These are phyloP conservation scores for Flueggea neowawraea DNA, from an alignment of 441 rosid genomes.

Conservation along the genomic window DNA sequence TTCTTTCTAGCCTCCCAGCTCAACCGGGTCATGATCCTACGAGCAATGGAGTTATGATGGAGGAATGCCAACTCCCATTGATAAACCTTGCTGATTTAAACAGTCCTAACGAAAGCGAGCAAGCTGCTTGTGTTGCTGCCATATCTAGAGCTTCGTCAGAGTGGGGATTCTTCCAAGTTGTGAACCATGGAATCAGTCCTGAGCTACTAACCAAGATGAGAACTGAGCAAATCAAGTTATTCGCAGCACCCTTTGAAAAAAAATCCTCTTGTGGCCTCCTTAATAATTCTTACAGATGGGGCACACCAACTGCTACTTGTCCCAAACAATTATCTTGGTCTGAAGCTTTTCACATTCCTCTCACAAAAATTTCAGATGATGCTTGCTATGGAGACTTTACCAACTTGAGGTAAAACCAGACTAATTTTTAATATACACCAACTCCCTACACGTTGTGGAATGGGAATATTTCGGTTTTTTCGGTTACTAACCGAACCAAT, in stretches of 20 bases:
- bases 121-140: conserved; percentile 29
- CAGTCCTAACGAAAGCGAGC: conserved; percentile 19
- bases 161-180: conserved; percentile 76
- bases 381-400: conserved; percentile 43
- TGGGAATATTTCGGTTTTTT: too few species aligned
- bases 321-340: conserved; percentile 61
- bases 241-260: conserved; percentile 36
- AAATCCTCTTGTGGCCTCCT: conserved; percentile 38
- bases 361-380: conserved; percentile 38
- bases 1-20: conserved; percentile 13
- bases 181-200: conserved; percentile 52
- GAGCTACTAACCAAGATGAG: conserved; percentile 42
- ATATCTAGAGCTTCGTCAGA: conserved; percentile 49
- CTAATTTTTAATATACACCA: too few species aligned
- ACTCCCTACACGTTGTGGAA: too few species aligned
- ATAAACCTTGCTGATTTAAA: conserved; percentile 40
- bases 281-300: conserved; percentile 65
- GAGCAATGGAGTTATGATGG: conserved; percentile 5
- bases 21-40: neutral
- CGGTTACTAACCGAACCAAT: too few species aligned
- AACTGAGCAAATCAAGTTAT: conserved; percentile 44
- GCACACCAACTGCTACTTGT: conserved; percentile 42
- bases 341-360: conserved; percentile 68
- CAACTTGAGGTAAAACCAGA: conserved; percentile 34
- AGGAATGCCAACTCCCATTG: conserved; percentile 54